Evolutionary conservation across 2,329 filamentous ascomycete species (phyloP).

Genomic region (Alternaria burnsii): DNA sequence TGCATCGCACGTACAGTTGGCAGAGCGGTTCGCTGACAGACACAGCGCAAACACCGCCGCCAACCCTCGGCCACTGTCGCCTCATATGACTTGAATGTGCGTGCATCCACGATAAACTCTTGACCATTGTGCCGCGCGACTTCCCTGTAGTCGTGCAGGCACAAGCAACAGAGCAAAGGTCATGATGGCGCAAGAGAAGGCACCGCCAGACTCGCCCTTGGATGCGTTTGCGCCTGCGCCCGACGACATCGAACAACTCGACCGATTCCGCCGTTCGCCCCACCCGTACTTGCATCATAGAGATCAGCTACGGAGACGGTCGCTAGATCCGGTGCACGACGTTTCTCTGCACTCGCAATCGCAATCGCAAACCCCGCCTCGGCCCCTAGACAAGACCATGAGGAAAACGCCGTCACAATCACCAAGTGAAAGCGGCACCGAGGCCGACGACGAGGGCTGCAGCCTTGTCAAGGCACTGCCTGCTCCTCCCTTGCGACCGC

Average conservation of each 20-base stretch:
- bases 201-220: constrained; percentile 27
- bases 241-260: constrained; percentile 41
- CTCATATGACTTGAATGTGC: not conserved
- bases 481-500: constrained; percentile 74
- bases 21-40: not conserved
- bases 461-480: constrained; percentile 81
- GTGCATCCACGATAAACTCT: not conserved
- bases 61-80: not conserved
- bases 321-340: constrained; percentile 15
- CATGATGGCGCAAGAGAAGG: constrained; percentile 16
- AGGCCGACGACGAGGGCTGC: constrained; percentile 90
- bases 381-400: constrained; percentile 28
- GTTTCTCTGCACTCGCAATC: constrained; percentile 15
- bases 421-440: constrained; percentile 88
- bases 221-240: constrained; percentile 28
- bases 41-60: not conserved
- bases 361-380: constrained; percentile 24
- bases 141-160: not conserved
- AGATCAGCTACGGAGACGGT: constrained; percentile 34
- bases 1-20: not conserved
- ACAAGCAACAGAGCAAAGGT: not conserved
- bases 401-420: constrained; percentile 43
- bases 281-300: constrained; percentile 50
- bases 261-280: constrained; percentile 50
- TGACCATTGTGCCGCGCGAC: not conserved